Conservation (phyloP, 2,329 filamentous ascomycete genomes). For the Claviceps humidiphila region DNA sequence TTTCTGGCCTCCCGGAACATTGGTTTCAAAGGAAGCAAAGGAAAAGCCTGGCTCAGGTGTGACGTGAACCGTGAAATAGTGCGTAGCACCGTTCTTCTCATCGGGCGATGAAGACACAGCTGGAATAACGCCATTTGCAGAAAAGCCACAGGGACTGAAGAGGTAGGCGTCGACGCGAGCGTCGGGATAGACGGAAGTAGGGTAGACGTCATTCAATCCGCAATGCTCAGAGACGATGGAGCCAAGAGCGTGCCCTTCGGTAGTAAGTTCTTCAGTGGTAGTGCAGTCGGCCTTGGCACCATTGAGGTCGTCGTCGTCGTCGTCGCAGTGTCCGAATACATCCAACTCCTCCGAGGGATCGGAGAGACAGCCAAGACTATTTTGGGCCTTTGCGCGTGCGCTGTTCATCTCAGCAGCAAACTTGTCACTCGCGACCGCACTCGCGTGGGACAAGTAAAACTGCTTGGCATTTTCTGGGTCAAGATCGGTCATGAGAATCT, state of each 20-base stretch:
- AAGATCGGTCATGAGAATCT: slow-evolving; percentile 61
- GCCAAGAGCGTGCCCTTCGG: slow-evolving; percentile 86
- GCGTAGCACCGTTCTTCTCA: slow-evolving; percentile 38
- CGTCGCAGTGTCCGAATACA: slow-evolving; percentile 60
- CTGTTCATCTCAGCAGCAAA: slow-evolving; percentile 55
- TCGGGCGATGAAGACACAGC: slow-evolving; percentile 39
- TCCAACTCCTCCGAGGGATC: slow-evolving; percentile 52
- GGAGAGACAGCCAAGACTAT: slow-evolving; percentile 46
- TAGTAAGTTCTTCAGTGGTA: slow-evolving; percentile 62
- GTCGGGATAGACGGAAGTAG: slow-evolving; percentile 75
- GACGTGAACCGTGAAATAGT: slow-evolving; percentile 98
- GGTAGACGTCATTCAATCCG: slow-evolving; percentile 81
- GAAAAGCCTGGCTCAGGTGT: slow-evolving; percentile 95
- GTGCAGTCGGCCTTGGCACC: slow-evolving; percentile 30
- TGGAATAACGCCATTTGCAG: slow-evolving; percentile 89
- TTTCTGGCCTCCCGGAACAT: slow-evolving; percentile 79
- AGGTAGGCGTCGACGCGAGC: slow-evolving; percentile 91
- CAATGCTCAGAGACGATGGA: slow-evolving; percentile 84
- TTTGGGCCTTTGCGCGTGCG: slow-evolving; percentile 45
- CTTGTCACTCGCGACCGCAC: slow-evolving; percentile 75
- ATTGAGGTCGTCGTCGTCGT: slow-evolving; percentile 37
- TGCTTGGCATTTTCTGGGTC: slow-evolving; percentile 56
- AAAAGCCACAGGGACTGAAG: slow-evolving; percentile 94
- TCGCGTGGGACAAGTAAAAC: slow-evolving; percentile 61
- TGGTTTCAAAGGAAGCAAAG: slow-evolving; percentile 96